These are phyloP conservation scores for Polyplosphaeria fusca DNA, from an alignment of 495 filamentous ascomycete genomes.

Conservation along the genomic window DNA sequence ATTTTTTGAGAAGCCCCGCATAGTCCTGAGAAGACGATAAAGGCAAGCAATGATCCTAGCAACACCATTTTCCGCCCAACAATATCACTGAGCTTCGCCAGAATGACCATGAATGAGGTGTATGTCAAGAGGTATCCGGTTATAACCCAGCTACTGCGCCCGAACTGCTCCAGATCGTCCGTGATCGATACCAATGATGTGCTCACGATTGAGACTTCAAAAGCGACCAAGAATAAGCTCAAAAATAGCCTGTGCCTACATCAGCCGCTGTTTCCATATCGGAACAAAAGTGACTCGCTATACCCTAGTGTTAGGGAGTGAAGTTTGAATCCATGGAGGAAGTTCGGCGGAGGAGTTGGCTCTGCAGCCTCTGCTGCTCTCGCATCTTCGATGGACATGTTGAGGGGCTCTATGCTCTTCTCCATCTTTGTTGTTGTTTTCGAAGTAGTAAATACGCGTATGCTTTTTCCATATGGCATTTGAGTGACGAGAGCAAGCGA, in stretches of 20 bases:
- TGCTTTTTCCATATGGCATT: too few species aligned
- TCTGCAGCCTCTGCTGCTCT: neutral
- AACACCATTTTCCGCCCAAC: constrained; percentile 39
- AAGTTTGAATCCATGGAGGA: neutral
- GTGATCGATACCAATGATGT: constrained; percentile 61
- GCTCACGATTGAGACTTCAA: constrained; percentile 62
- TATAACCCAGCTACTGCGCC: constrained; percentile 56
- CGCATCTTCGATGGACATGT: too few species aligned
- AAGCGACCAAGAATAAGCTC: constrained; percentile 58
- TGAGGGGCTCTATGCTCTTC: too few species aligned
- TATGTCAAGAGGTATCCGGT: constrained; percentile 57
- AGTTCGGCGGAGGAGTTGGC: neutral
- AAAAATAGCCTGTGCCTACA: constrained; percentile 47
- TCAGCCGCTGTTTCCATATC: neutral
- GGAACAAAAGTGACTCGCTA: neutral
- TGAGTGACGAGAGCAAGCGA: too few species aligned
- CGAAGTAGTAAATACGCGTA: too few species aligned
- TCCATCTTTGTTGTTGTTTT: too few species aligned
- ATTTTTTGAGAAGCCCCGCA: constrained; percentile 29
- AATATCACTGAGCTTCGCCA: constrained; percentile 33
- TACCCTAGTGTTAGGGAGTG: constrained; percentile 6
- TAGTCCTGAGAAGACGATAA: constrained; percentile 28
- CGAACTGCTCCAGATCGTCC: constrained; percentile 51
- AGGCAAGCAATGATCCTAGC: constrained; percentile 38
- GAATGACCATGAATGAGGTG: constrained; percentile 37